phyloP scores from a whole-genome alignment of 306 rosid genomes.

The Cucurbita argyrosperma region DNA sequence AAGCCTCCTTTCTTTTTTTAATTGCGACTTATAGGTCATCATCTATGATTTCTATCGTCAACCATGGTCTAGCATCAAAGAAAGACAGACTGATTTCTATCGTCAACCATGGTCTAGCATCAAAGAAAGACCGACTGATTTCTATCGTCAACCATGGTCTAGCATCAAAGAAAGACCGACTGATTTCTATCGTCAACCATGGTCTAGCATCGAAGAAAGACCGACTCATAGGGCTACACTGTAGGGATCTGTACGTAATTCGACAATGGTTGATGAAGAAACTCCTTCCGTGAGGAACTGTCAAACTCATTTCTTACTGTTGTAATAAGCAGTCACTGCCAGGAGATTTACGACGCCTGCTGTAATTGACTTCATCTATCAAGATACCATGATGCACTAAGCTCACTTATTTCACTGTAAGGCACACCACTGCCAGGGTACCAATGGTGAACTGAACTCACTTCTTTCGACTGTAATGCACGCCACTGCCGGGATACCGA shows the following conservation, averaged over 20 bases:
- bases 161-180: background rate
- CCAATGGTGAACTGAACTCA: slow-evolving; percentile 29
- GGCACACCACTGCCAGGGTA: slow-evolving; percentile 47
- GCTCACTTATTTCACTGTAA: slow-evolving; percentile 42
- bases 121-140: background rate
- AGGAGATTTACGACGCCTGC: slow-evolving; percentile 31
- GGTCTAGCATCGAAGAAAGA: background rate
- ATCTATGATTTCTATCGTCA: background rate
- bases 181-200: background rate
- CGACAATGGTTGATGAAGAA: background rate
- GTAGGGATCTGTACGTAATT: background rate
- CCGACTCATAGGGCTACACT: background rate
- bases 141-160: background rate
- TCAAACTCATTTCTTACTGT: slow-evolving; percentile 28
- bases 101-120: background rate
- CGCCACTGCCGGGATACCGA: slow-evolving; percentile 48
- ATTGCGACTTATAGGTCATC: background rate
- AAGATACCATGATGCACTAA: background rate
- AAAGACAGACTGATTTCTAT: background rate
- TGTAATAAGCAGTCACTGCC: slow-evolving; percentile 42
- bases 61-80: too few species aligned
- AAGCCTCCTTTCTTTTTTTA: background rate
- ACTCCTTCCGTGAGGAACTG: background rate
- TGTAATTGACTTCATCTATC: background rate
- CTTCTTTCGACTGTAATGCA: slow-evolving; percentile 52